Evolutionary conservation across 2,329 filamentous ascomycete species (phyloP), one percentile per base, ranked within the genome.

Genomic region (Xenosphaeropsis pyriputrescens): DNA sequence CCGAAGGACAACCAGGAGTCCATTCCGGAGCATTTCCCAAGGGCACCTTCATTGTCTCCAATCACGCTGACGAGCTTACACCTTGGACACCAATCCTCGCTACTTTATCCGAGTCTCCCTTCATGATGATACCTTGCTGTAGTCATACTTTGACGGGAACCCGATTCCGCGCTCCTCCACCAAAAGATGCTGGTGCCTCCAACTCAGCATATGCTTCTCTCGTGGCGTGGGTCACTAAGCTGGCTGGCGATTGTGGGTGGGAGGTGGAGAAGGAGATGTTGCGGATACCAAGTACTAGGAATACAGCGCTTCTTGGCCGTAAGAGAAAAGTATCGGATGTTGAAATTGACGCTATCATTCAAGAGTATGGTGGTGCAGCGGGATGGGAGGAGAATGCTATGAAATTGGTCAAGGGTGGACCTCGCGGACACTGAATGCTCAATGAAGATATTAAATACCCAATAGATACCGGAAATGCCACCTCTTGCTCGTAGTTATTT

Each of bases 1-100:
- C 15, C 16, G 18, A 34, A 22, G 2, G 33, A 37, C 37, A 46
- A 36, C 36, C 39, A 52, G 49, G 57, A 65, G 57, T 58, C 43
- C 68, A 72, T 46, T 53, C 64, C 43, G 91, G 89, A 29, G 51
- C 66, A 8, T 94, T 96, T 51, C 67, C 74, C 0, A 55, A 58
- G 13, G 75, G 75, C 18, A 93, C 85, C 0, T 98, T 98, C 57
- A 85, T 98, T 50, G 81, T 98, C 45, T 93, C 86, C 35, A 98
- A 98, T 53, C 91, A 98, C 56, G 89, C 89, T 9, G 91, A 98
- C 54, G 88, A 98, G 60, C 70, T 98, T 12, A 98, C 91, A 0
- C 75, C 85, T 1, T 98, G 91, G 91, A 96, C 91, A 0, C 91
- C 91, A 0, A 70, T 96, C 14, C 72, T 98, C 31, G 88, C 85